Percentiles rank a stretch among this genome's conserved stretches.
Evolutionary conservation across 352 stramenopile genomes (phyloP).

Genomic region (Phytophthora cryptogea): DNA sequence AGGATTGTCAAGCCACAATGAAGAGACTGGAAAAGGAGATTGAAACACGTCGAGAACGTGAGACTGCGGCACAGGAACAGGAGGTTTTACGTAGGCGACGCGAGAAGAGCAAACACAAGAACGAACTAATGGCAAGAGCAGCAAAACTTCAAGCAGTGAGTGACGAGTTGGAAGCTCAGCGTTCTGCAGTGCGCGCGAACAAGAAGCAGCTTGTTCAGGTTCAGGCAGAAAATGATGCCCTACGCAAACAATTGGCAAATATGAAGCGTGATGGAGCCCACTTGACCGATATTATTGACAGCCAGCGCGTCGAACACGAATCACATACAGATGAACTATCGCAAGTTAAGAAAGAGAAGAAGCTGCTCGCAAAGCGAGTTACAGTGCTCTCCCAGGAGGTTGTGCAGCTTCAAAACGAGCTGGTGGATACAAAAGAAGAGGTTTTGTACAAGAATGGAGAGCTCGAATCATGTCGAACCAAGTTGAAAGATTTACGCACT

Average conservation of each 20-base stretch:
- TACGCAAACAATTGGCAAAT: conserved; percentile 43
- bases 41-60: neutral
- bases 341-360: conserved; percentile 30
- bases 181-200: conserved; percentile 26
- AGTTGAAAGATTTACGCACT: conserved; percentile 25
- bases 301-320: conserved; percentile 36
- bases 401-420: conserved; percentile 32
- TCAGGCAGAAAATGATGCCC: conserved; percentile 37
- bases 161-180: conserved; percentile 47
- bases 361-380: conserved; percentile 19
- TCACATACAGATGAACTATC: conserved; percentile 29
- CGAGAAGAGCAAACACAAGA: conserved; percentile 35
- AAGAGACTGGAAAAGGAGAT: conserved; percentile 33
- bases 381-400: conserved; percentile 13
- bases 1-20: conserved; percentile 5
- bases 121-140: conserved; percentile 31
- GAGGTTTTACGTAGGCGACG: conserved; percentile 16
- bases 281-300: conserved; percentile 48
- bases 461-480: conserved; percentile 29
- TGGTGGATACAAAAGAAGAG: conserved; percentile 37
- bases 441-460: conserved; percentile 41
- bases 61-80: conserved; percentile 33
- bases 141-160: conserved; percentile 27
- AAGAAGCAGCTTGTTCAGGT: conserved; percentile 47
- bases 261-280: conserved; percentile 47